Conservation (phyloP, 805 yeast species). For the Yarrowia sp. region DNA sequence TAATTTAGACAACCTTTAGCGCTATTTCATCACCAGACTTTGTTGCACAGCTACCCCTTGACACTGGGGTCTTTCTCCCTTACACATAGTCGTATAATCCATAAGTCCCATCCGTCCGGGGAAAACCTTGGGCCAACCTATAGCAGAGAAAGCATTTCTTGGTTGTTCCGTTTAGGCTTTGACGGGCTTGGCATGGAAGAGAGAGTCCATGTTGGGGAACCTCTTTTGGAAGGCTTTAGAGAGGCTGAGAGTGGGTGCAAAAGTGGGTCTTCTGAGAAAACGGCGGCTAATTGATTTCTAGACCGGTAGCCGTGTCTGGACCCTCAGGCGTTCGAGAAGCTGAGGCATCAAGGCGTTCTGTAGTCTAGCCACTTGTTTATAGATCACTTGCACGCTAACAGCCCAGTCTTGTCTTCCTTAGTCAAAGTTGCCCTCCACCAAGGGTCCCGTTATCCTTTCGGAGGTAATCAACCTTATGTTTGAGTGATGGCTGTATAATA, state of each 20-base stretch:
- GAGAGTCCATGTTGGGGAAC: slow-evolving; percentile 21
- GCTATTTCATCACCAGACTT: not conserved
- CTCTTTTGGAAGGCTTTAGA: slow-evolving; percentile 13
- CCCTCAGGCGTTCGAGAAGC: too few relatives aligned
- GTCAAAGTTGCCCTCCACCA: not conserved
- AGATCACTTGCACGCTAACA: too few relatives aligned
- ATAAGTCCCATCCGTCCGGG: slow-evolving; percentile 36
- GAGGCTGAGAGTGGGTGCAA: too few relatives aligned
- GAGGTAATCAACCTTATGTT: slow-evolving; percentile 3
- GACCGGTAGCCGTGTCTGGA: too few relatives aligned
- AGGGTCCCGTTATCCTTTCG: slow-evolving; percentile 20
- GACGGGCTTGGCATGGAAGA: not conserved
- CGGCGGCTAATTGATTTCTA: too few relatives aligned
- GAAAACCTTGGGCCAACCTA: slow-evolving; percentile 9
- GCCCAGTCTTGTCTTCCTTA: not conserved
- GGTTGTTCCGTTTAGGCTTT: slow-evolving; percentile 29
- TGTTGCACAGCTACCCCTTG: slow-evolving; percentile 6
- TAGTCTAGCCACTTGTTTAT: too few relatives aligned
- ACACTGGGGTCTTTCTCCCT: not conserved
- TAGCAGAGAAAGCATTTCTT: slow-evolving; percentile 3
- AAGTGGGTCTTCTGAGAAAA: too few relatives aligned
- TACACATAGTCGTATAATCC: slow-evolving; percentile 3
- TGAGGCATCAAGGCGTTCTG: too few relatives aligned
- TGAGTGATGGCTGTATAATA: too few relatives aligned
- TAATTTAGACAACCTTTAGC: not conserved